Evolutionary conservation across 2,329 filamentous ascomycete species (phyloP).

Genomic region (Pseudovirgaria hyperparasitica): DNA sequence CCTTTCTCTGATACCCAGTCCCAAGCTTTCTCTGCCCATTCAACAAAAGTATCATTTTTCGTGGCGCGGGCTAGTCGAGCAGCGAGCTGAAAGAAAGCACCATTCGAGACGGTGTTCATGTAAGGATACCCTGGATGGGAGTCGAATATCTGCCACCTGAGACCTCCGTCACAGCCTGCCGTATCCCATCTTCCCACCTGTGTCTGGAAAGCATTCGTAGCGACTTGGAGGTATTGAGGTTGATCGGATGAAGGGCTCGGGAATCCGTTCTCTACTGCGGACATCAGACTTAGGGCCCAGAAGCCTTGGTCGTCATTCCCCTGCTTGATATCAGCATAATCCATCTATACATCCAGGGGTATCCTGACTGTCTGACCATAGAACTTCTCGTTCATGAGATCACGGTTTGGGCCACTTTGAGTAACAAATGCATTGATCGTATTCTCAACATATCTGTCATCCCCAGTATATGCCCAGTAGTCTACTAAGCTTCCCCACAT

Average conservation of each 20-base stretch:
- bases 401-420: constrained; percentile 15
- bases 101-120: constrained; percentile 65
- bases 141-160: constrained; percentile 64
- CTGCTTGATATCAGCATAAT: no score
- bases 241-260: constrained; percentile 39
- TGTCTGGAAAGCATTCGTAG: constrained; percentile 54
- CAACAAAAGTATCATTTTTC: constrained; percentile 33
- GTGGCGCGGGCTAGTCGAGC: constrained; percentile 56
- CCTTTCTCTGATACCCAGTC: constrained; percentile 33
- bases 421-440: constrained; percentile 23
- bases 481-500: constrained; percentile 11
- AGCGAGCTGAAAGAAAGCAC: constrained; percentile 62
- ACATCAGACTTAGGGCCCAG: constrained; percentile 51
- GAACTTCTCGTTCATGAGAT: no score
- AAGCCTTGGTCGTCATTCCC: constrained; percentile 61
- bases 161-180: constrained; percentile 50
- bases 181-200: constrained; percentile 55
- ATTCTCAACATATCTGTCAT: constrained; percentile 20
- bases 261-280: constrained; percentile 51
- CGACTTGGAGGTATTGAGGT: constrained; percentile 50
- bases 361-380: no score
- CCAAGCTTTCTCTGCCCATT: constrained; percentile 52
- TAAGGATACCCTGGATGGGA: constrained; percentile 60
- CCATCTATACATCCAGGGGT: no score
- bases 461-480: constrained; percentile 27